Evolutionary conservation across 352 stramenopile species (phyloP).

Genomic region (Plasmopara viticola): DNA sequence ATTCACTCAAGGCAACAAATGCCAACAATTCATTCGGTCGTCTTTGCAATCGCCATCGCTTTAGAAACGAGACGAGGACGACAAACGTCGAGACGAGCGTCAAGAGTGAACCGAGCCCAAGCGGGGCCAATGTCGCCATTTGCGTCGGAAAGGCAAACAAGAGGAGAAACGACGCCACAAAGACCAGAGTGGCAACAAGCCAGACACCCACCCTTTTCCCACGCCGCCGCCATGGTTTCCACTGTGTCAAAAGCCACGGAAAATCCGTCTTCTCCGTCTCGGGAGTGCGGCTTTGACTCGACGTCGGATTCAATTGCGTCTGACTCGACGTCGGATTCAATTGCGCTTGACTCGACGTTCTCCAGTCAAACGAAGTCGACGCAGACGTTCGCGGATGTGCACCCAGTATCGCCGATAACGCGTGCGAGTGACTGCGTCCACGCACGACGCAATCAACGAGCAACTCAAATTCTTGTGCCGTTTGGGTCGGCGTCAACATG

Average conservation of each 20-base stretch:
- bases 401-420: slow-evolving; percentile 36
- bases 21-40: slow-evolving; percentile 64
- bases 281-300: slow-evolving; percentile 20
- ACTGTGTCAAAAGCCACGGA: slow-evolving; percentile 23
- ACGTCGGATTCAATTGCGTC: too few relatives aligned
- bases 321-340: slow-evolving; percentile 12
- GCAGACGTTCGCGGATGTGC: slow-evolving; percentile 16
- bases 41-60: slow-evolving; percentile 26
- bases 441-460: slow-evolving; percentile 7
- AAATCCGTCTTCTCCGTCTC: slow-evolving; percentile 27
- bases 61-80: slow-evolving; percentile 49
- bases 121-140: slow-evolving; percentile 34
- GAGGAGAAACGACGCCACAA: slow-evolving; percentile 35
- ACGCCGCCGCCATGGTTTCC: slow-evolving; percentile 18
- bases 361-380: slow-evolving; percentile 14
- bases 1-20: slow-evolving; percentile 56
- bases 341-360: slow-evolving; percentile 19
- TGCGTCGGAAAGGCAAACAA: slow-evolving; percentile 35
- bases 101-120: slow-evolving; percentile 40
- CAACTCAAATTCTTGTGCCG: slow-evolving; percentile 10
- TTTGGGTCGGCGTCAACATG: slow-evolving; percentile 22
- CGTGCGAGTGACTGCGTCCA: slow-evolving; percentile 38
- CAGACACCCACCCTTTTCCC: slow-evolving; percentile 29
- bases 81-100: slow-evolving; percentile 46
- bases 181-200: slow-evolving; percentile 15